phyloP scores from a whole-genome alignment of 805 yeast species.

The Teunomyces kruisii region DNA sequence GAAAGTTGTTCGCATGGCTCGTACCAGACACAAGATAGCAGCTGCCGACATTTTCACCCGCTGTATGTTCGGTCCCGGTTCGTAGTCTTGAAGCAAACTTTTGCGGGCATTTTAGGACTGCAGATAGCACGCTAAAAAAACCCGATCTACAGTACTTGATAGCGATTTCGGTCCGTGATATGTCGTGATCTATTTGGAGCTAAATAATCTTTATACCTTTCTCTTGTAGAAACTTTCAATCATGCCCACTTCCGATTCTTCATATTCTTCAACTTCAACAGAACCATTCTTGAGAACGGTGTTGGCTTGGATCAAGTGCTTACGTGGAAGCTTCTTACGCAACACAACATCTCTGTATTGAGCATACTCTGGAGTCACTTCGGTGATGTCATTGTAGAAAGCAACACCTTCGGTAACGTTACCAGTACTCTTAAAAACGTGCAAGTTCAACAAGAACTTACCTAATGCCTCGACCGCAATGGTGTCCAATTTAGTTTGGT shows the following conservation, averaged over 20 bases:
- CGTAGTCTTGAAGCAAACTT: not conserved
- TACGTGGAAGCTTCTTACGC: constrained; percentile 75
- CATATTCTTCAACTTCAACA: constrained; percentile 68
- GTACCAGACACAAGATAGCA: not conserved
- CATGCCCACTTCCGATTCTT: constrained; percentile 72
- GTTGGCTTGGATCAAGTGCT: constrained; percentile 82
- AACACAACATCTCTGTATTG: constrained; percentile 67
- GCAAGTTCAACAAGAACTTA: constrained; percentile 68
- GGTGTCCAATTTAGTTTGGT: constrained; percentile 60
- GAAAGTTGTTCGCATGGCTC: not conserved
- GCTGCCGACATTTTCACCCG: constrained; percentile 2
- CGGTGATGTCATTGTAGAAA: constrained; percentile 68
- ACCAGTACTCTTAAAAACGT: constrained; percentile 76
- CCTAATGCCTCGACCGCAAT: constrained; percentile 75
- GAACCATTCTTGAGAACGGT: constrained; percentile 46
- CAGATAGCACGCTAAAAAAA: not conserved
- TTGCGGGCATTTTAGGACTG: not conserved
- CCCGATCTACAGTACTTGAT: not conserved
- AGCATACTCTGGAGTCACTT: constrained; percentile 61
- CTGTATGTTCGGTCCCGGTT: not conserved
- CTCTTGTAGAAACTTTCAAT: constrained; percentile 71
- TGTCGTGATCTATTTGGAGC: not conserved
- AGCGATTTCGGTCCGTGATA: not conserved
- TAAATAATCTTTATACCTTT: constrained; percentile 17
- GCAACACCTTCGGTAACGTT: constrained; percentile 63